These are phyloP conservation scores for Vigna trinervia DNA, from an alignment of 306 rosid genomes.

Conservation along the genomic window DNA sequence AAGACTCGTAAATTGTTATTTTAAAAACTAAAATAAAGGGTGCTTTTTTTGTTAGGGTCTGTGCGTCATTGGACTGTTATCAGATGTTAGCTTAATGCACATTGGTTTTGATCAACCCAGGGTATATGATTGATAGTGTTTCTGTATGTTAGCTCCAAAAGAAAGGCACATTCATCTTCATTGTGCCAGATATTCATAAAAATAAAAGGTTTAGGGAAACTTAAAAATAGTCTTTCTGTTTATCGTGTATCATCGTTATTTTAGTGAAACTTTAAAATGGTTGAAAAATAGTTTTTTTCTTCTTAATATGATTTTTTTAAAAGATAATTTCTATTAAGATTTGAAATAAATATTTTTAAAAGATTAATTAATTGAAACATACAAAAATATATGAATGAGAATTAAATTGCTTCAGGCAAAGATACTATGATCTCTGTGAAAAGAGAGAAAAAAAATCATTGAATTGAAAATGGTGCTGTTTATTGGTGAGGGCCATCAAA, in stretches of 20 bases:
- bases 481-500: not conserved
- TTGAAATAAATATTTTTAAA: too few species aligned
- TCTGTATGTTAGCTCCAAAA: constrained; percentile 20
- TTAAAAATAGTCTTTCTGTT: not conserved
- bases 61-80: not conserved
- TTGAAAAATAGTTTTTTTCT: too few species aligned
- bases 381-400: too few species aligned
- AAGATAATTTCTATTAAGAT: too few species aligned
- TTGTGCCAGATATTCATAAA: constrained; percentile 41
- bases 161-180: constrained; percentile 41
- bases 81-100: not conserved
- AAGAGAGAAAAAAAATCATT: too few species aligned
- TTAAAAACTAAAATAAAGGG: not conserved
- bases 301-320: too few species aligned
- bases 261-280: too few species aligned
- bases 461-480: too few species aligned
- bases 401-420: too few species aligned
- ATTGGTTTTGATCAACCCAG: not conserved
- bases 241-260: too few species aligned
- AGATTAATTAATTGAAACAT: too few species aligned
- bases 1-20: not conserved
- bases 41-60: not conserved
- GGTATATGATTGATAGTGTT: constrained; percentile 24
- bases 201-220: constrained; percentile 1
- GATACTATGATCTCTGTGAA: too few species aligned